Percentiles rank a stretch among this genome's conserved stretches.
These are phyloP conservation scores for Petunia secreta DNA, from an alignment of 257 asterid species.

Conservation along the genomic window DNA sequence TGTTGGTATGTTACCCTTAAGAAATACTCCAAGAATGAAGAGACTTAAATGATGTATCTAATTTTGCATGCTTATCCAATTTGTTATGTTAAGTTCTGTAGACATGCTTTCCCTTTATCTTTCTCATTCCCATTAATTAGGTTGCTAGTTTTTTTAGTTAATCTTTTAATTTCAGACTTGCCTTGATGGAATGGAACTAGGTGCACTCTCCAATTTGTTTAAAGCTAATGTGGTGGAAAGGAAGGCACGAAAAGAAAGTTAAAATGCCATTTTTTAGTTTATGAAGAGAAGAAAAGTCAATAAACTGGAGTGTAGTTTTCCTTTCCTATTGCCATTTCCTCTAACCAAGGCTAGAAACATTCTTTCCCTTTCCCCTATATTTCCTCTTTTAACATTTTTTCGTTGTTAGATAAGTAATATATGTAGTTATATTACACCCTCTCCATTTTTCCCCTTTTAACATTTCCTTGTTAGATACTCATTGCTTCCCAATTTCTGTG, in stretches of 20 bases:
- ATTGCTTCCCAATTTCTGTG: too few species aligned
- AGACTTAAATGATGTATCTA: neutral
- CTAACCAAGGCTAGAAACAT: neutral
- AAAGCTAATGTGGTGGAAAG: constrained; percentile 1
- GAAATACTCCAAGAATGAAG: constrained; percentile 13
- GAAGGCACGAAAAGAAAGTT: constrained; percentile 15
- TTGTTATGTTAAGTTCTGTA: neutral
- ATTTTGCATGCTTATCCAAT: constrained; percentile 3
- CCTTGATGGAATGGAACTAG: constrained; percentile 17
- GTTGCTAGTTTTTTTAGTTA: neutral
- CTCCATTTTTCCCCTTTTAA: too few species aligned
- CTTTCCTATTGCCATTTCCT: neutral
- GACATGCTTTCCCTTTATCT: neutral
- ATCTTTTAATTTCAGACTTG: neutral
- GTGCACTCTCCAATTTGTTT: neutral
- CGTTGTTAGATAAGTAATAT: too few species aligned
- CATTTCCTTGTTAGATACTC: too few species aligned
- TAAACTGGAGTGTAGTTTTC: neutral
- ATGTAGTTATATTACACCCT: too few species aligned
- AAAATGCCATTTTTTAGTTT: constrained; percentile 7
- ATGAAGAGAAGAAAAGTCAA: constrained; percentile 6
- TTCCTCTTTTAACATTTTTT: neutral
- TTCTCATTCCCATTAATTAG: neutral
- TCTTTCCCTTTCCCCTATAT: constrained; percentile 4
- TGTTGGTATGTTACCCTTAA: constrained; percentile 63